Percentiles rank a stretch among this genome's conserved stretches.
phyloP scores from a whole-genome alignment of 169 alveolate genomes.

The Cardiosporidium cionae region DNA sequence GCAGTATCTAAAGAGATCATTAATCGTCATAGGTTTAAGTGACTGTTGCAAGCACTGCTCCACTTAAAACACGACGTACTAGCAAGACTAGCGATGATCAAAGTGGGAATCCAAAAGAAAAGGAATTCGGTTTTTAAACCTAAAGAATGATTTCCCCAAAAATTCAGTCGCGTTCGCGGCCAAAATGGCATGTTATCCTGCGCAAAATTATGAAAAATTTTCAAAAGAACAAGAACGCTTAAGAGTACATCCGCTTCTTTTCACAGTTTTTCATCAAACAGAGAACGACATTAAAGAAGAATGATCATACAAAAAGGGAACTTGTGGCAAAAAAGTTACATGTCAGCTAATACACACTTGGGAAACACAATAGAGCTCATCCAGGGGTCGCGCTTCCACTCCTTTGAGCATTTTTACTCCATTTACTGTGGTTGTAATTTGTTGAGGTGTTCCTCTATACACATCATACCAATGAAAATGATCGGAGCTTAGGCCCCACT shows the following conservation, averaged over 20 bases:
- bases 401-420: conserved; percentile 72
- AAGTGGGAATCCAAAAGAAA: conserved; percentile 76
- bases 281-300: too few species aligned
- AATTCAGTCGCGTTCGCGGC: conserved; percentile 18
- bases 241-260: too few species aligned
- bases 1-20: too few species aligned
- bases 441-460: conserved; percentile 62
- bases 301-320: too few species aligned
- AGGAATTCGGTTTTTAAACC: conserved; percentile 66
- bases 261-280: too few species aligned
- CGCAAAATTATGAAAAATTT: too few species aligned
- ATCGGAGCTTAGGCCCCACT: conserved; percentile 47
- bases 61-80: too few species aligned
- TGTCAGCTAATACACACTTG: too few species aligned
- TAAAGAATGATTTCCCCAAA: conserved; percentile 48
- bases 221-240: too few species aligned
- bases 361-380: conserved; percentile 53
- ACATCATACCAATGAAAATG: conserved; percentile 66
- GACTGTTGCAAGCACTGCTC: too few species aligned
- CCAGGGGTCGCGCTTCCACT: conserved; percentile 65
- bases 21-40: too few species aligned
- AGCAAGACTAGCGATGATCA: conserved; percentile 65
- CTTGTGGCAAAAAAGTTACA: too few species aligned
- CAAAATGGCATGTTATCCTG: conserved; percentile 37
- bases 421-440: conserved; percentile 55